Conservation (phyloP, 768 basidiomycete species). For the Suillus ampliporus region DNA sequence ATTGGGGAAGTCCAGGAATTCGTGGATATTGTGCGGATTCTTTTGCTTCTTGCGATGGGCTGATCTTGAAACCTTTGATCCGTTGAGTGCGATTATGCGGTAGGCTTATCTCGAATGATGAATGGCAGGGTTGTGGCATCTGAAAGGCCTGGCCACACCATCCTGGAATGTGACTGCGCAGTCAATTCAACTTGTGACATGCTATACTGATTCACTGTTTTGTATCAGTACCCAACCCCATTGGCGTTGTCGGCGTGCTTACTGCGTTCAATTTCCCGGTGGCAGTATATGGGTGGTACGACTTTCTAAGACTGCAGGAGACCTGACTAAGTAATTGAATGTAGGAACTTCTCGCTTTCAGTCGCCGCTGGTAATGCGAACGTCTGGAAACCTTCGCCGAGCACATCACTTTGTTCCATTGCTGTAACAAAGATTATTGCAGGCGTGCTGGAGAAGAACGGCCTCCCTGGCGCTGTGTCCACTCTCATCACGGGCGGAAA, state of each 20-base stretch:
- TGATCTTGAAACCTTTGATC: conserved; percentile 15
- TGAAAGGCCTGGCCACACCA: conserved; percentile 89
- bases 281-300: conserved; percentile 89
- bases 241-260: conserved; percentile 75
- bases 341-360: conserved; percentile 89
- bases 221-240: conserved; percentile 83
- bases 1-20: conserved; percentile 95
- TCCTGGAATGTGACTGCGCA: conserved; percentile 72
- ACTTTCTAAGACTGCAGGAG: conserved; percentile 4
- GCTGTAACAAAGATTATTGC: conserved; percentile 89
- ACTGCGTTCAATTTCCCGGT: conserved; percentile 98
- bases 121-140: conserved; percentile 87
- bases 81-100: conserved; percentile 88
- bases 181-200: conserved; percentile 9
- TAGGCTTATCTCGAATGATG: conserved; percentile 93
- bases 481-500: conserved; percentile 84
- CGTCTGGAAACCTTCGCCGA: conserved; percentile 94
- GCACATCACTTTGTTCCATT: conserved; percentile 88
- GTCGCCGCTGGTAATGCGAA: conserved; percentile 92
- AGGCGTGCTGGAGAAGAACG: conserved; percentile 79
- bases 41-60: neutral
- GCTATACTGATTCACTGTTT: conserved; percentile 20
- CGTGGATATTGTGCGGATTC: conserved; percentile 80
- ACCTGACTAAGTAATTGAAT: neutral
- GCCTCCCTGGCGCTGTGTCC: conserved; percentile 83